Conservation (phyloP, 345 rosid species). For the Aegle marmelos region DNA sequence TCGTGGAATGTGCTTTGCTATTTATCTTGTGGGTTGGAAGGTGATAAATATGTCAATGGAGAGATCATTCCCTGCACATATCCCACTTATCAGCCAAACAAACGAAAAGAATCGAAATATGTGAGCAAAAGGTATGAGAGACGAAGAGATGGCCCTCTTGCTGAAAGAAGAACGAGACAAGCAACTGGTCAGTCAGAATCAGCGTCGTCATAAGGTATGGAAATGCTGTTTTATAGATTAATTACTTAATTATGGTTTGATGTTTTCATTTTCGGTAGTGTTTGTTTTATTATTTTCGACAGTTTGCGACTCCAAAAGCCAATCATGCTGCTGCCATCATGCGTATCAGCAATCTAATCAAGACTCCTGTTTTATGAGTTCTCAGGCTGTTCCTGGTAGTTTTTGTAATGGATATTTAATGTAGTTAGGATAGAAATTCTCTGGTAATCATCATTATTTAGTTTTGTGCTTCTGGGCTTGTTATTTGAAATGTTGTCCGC, state of each 20-base stretch:
- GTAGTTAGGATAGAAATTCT: neutral
- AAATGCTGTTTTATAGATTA: neutral
- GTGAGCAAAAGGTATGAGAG: conserved; percentile 75
- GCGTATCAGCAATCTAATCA: neutral
- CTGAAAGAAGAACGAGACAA: conserved; percentile 60
- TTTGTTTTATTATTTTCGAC: neutral
- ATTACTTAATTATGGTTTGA: neutral
- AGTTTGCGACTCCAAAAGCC: neutral
- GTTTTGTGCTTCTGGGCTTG: neutral
- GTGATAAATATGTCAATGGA: conserved; percentile 92
- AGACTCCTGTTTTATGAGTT: neutral
- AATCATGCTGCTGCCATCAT: neutral
- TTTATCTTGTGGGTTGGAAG: conserved; percentile 22
- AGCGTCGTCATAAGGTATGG: conserved; percentile 32
- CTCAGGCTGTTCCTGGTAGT: neutral
- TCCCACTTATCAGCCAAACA: conserved; percentile 92
- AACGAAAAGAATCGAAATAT: conserved; percentile 53
- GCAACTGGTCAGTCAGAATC: conserved; percentile 50
- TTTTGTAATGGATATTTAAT: neutral
- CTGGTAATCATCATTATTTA: neutral
- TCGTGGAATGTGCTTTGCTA: neutral
- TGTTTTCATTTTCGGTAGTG: neutral
- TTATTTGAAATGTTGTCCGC: neutral
- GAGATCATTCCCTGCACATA: conserved; percentile 89
- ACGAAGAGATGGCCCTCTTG: conserved; percentile 80